A percentile compares a stretch with the other conserved stretches of the same genome.
Conservation (phyloP, 805 yeast genomes). For the Wickerhamiella brachini region DNA sequence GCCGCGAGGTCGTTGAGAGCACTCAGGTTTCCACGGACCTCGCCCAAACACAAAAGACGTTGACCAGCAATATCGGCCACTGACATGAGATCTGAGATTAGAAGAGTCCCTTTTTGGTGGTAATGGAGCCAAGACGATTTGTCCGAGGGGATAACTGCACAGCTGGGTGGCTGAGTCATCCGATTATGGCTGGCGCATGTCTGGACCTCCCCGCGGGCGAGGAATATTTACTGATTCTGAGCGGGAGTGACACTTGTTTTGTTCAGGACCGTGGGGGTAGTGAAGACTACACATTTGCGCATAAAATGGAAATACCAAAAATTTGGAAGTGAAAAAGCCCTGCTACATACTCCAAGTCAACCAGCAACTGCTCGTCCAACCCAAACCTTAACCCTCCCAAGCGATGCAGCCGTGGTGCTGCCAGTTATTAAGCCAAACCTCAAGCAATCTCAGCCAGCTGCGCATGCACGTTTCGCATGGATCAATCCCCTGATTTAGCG, state of each 20-base stretch:
- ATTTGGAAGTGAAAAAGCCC: no score
- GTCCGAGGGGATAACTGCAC: no score
- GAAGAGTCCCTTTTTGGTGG: background rate
- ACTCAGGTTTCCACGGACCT: constrained; percentile 39
- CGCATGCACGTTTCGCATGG: background rate
- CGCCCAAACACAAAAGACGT: constrained; percentile 39
- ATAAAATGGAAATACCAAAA: no score
- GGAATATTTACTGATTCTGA: no score
- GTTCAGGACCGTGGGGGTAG: no score
- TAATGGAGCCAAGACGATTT: background rate
- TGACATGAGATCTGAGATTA: background rate
- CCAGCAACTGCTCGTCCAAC: background rate
- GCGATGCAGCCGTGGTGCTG: background rate
- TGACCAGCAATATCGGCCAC: constrained; percentile 17
- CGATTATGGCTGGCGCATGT: no score
- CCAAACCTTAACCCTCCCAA: background rate
- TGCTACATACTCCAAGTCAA: no score
- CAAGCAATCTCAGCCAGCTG: background rate
- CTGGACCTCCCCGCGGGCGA: no score
- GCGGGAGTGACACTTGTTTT: no score
- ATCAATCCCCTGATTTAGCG: background rate
- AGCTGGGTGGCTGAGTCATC: no score
- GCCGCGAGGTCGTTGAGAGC: constrained; percentile 37
- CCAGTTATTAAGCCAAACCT: background rate
- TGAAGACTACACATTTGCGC: no score